Evolutionary conservation across 768 basidiomycete species (phyloP), one percentile per base, ranked within the genome.

Genomic region (Auricularia sp.): DNA sequence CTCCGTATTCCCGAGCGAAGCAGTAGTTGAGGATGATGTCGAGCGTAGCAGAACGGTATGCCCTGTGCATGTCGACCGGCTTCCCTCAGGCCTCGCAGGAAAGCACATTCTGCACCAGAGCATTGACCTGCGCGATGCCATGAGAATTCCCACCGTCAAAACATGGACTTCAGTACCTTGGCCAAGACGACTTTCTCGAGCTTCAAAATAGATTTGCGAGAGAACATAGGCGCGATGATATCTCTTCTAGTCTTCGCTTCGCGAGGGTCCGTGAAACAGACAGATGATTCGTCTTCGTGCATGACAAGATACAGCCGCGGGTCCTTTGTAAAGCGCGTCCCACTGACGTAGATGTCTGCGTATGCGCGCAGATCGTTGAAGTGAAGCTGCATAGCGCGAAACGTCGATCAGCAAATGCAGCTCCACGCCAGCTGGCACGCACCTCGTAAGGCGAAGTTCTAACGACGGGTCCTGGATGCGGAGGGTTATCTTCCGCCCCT

Each of bases 1-100:
- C 70, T 23, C 76, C 67, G 54, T 71, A 73, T 2, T 69, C 70
- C 67, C 67, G 67, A 1, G 73, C 74, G 62, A 78, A 79, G 66
- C 77, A 79, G 63, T 78, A 78, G 12, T 74, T 70, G 0, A 75
- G 76, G 64, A 79, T 76, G 34, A 79, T 71, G n/a, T 80, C 78
- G 3, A 79, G 66, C 23, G 75, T 74, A 3, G 74, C 71, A 23
- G 73, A 74, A 7, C 76, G 76, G 65, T 77, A 78, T 6, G 77
- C 79, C n/a, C 76, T 67, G 62, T 76, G 73, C 7, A 80, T 66
- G 63, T 79, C 74, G 12, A 51, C 47, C 7, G 47, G 47, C 47
- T 51, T 18, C 10, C 47, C 47, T 1, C 8, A 6, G 6, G 47
- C 21, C 47, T 21, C 47, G 3, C 18, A 51, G 6, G 16, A 1